A percentile compares a stretch with the other conserved stretches of the same genome.
These are phyloP conservation scores for Primulina tabacum DNA, from an alignment of 257 asterid species.

Conservation along the genomic window DNA sequence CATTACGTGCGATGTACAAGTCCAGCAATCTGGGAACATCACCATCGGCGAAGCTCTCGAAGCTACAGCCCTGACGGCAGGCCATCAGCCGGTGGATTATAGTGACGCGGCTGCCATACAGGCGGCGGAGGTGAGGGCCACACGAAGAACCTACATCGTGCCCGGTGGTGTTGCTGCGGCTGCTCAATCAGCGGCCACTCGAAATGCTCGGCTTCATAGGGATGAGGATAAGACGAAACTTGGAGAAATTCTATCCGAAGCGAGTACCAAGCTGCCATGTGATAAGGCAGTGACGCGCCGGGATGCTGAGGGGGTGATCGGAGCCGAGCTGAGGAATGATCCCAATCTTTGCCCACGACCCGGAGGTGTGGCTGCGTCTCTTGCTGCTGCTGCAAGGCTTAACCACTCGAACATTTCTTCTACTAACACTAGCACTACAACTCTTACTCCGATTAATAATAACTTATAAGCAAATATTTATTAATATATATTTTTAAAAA, in stretches of 20 bases:
- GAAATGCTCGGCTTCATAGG: slow-evolving; percentile 65
- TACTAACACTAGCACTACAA: neutral
- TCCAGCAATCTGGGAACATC: slow-evolving; percentile 41
- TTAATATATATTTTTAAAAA: no score
- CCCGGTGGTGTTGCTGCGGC: slow-evolving; percentile 99
- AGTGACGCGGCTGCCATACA: slow-evolving; percentile 97
- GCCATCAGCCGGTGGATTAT: slow-evolving; percentile 78
- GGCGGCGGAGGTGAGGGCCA: slow-evolving; percentile 98
- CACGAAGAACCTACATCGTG: slow-evolving; percentile 82
- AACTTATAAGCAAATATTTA: neutral
- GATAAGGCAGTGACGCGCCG: slow-evolving; percentile 86
- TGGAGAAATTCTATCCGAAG: slow-evolving; percentile 71
- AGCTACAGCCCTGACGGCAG: slow-evolving; percentile 88
- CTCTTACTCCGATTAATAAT: neutral
- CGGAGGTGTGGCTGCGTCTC: slow-evolving; percentile 90
- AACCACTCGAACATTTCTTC: slow-evolving; percentile 36
- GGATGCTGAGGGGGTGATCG: slow-evolving; percentile 97
- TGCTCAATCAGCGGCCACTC: slow-evolving; percentile 97
- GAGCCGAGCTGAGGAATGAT: slow-evolving; percentile 91
- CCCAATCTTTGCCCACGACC: slow-evolving; percentile 93
- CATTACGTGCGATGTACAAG: slow-evolving; percentile 2
- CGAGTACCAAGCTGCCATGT: slow-evolving; percentile 77
- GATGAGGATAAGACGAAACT: slow-evolving; percentile 94
- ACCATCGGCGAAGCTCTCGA: slow-evolving; percentile 97
- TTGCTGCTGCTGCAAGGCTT: slow-evolving; percentile 95